A percentile compares a stretch with the other conserved stretches of the same genome.
These are phyloP conservation scores for Cucumis melo DNA, from an alignment of 306 rosid genomes.

Conservation along the genomic window DNA sequence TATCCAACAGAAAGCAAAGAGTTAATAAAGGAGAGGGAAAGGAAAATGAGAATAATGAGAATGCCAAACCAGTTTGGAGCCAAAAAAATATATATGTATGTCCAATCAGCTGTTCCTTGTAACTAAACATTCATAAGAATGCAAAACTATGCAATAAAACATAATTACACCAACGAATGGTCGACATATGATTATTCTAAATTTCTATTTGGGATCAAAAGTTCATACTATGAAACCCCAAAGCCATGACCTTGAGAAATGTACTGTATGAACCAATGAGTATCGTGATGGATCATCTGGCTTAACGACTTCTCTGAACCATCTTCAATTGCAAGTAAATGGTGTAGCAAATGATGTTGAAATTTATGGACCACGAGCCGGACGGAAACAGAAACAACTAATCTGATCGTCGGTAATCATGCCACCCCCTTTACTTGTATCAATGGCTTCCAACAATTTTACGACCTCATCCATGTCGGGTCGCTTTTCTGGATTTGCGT, in stretches of 20 bases:
- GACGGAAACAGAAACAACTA: conserved; percentile 53
- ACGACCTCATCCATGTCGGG: conserved; percentile 76
- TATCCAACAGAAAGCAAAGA: not conserved
- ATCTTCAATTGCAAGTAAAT: not conserved
- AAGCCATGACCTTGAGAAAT: not conserved
- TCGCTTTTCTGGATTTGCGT: conserved; percentile 55
- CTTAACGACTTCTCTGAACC: not conserved
- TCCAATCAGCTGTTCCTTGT: not conserved
- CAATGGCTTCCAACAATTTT: conserved; percentile 56
- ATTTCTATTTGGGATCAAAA: not conserved
- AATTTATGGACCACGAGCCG: conserved; percentile 49
- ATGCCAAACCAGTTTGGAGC: too few relatives aligned
- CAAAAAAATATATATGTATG: not conserved
- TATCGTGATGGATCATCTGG: not conserved
- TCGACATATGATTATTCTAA: not conserved
- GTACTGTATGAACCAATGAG: not conserved
- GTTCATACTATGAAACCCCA: not conserved
- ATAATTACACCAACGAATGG: not conserved
- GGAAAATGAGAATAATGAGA: not conserved
- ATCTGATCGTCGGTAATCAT: conserved; percentile 69
- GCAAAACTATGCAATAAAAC: not conserved
- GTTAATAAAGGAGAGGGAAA: not conserved
- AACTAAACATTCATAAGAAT: not conserved
- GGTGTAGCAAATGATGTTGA: not conserved
- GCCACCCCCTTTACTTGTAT: conserved; percentile 86